phyloP scores from a whole-genome alignment of 768 basidiomycete species.

The Sarcomyxa edulis region DNA sequence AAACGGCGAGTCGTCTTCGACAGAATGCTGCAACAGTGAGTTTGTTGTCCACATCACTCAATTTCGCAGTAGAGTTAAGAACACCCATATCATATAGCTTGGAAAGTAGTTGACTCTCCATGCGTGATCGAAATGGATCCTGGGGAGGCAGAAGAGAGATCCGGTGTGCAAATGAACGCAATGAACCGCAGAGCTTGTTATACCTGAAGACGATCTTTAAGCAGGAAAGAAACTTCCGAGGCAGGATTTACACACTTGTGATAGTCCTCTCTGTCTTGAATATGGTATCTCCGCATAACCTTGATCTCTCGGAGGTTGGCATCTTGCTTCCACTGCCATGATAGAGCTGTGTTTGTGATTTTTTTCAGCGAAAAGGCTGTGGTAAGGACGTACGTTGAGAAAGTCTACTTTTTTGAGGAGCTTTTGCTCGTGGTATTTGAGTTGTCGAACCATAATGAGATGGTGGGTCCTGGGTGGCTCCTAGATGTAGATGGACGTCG shows the following conservation, averaged over 20 bases:
- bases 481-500: too few species aligned
- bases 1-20: conserved; percentile 84
- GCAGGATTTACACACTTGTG: conserved; percentile 57
- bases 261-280: conserved; percentile 92
- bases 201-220: conserved; percentile 46
- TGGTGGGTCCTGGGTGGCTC: conserved; percentile 1
- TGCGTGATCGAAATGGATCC: conserved; percentile 81
- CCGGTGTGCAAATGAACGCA: conserved; percentile 83
- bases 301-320: conserved; percentile 84
- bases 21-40: conserved; percentile 95
- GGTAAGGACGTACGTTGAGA: conserved; percentile 59
- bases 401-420: conserved; percentile 97
- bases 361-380: neutral
- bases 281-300: conserved; percentile 92
- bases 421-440: conserved; percentile 95
- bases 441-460: conserved; percentile 73
- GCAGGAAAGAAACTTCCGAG: conserved; percentile 1
- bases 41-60: conserved; percentile 94
- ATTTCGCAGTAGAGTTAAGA: conserved; percentile 78
- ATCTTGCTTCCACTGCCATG: conserved; percentile 93
- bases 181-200: conserved; percentile 89
- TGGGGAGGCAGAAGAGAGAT: conserved; percentile 82
- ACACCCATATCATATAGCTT: conserved; percentile 98
- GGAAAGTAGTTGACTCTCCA: conserved; percentile 83
- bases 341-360: too few species aligned